Evolutionary conservation across 164 flowering plant species (phyloP).

Genomic region (Nelumbo lutea): DNA sequence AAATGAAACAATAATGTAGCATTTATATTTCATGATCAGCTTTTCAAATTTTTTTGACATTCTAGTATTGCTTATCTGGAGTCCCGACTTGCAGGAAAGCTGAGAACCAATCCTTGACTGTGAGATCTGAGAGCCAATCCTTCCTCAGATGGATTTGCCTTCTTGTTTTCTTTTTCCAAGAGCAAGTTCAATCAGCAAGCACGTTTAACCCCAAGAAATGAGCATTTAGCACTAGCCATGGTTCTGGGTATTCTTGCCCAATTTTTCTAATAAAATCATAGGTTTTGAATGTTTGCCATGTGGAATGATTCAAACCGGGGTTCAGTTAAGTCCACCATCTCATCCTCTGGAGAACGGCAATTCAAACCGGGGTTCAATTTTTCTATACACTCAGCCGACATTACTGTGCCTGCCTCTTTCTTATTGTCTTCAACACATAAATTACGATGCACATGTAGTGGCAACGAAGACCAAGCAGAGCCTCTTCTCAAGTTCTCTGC

Average conservation of each 20-base stretch:
- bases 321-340: constrained; percentile 72
- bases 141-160: too few relatives aligned
- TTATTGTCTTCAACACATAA: constrained; percentile 11
- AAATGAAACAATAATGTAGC: background rate
- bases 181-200: too few relatives aligned
- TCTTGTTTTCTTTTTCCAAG: too few relatives aligned
- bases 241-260: too few relatives aligned
- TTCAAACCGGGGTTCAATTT: constrained; percentile 43
- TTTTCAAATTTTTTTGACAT: background rate
- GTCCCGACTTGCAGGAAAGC: too few relatives aligned
- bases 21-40: background rate
- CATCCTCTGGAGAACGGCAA: constrained; percentile 46
- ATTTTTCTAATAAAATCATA: constrained; percentile 6
- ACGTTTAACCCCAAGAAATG: too few relatives aligned
- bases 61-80: too few relatives aligned
- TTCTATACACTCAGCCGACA: constrained; percentile 45
- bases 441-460: constrained; percentile 24
- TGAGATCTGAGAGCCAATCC: too few relatives aligned
- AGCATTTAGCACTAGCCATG: too few relatives aligned
- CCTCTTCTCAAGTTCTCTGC: constrained; percentile 28
- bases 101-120: too few relatives aligned
- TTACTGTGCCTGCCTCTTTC: constrained; percentile 18
- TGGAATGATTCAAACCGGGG: constrained; percentile 80
- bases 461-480: constrained; percentile 36
- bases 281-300: constrained; percentile 37